Evolutionary conservation across 2,329 filamentous ascomycete genomes (phyloP).

Genomic region (Leptographium radiaticola): DNA sequence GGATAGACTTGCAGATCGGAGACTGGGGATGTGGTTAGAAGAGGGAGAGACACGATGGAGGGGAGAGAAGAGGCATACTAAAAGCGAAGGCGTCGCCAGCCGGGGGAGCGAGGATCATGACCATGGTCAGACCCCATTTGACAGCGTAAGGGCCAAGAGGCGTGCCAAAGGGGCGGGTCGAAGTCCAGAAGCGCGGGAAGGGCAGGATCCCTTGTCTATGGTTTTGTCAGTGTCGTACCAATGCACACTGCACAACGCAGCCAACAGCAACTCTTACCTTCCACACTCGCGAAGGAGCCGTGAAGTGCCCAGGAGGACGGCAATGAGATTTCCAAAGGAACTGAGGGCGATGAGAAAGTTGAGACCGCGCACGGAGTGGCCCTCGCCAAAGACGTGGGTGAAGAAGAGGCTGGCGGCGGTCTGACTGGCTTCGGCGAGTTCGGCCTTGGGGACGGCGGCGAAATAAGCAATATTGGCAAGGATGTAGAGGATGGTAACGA

Average conservation of each 20-base stretch:
- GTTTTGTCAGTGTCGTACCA: background rate
- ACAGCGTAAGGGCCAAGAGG: conserved; percentile 44
- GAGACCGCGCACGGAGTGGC: conserved; percentile 33
- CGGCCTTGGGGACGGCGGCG: conserved; percentile 25
- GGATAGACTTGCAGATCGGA: conserved; percentile 49
- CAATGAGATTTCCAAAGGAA: conserved; percentile 45
- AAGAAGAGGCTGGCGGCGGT: conserved; percentile 47
- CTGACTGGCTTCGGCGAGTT: conserved; percentile 36
- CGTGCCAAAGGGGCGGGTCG: conserved; percentile 48
- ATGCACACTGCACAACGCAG: background rate
- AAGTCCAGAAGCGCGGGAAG: conserved; percentile 45
- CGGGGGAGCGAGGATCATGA: conserved; percentile 48
- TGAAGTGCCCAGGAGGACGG: conserved; percentile 40
- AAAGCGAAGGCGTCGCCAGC: conserved; percentile 54
- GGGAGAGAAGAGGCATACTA: conserved; percentile 17
- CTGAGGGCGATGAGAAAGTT: conserved; percentile 44
- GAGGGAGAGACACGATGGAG: background rate
- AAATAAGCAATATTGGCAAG: conserved; percentile 49
- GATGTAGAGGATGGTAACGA: conserved; percentile 41
- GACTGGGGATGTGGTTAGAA: conserved; percentile 20
- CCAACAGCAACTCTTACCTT: conserved; percentile 15
- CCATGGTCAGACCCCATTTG: conserved; percentile 40
- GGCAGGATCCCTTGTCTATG: conserved; percentile 43
- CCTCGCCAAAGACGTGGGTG: conserved; percentile 38
- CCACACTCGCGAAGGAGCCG: conserved; percentile 47